phyloP scores from a whole-genome alignment of 73 alveolate genomes.

The Blepharisma japonicum region DNA sequence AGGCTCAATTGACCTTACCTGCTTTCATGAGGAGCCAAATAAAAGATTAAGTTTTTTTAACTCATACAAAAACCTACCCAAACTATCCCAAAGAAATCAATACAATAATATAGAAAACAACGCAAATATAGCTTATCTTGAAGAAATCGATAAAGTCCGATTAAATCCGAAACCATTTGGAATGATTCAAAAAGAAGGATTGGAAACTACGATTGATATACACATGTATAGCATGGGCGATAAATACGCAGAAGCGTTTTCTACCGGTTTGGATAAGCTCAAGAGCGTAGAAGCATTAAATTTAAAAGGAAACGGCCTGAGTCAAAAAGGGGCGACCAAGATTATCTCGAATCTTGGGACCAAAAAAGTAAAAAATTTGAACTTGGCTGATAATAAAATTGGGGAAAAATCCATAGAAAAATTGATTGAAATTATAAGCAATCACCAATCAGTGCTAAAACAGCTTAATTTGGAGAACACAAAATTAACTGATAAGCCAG shows the following conservation, averaged over 20 bases:
- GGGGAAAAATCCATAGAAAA: background rate
- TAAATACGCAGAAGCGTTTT: slow-evolving; percentile 17
- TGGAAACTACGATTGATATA: background rate
- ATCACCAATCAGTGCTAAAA: background rate
- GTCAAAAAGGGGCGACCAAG: background rate
- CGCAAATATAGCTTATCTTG: background rate
- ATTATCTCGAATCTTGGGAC: background rate
- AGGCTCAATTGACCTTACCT: no score
- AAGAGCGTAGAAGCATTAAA: background rate
- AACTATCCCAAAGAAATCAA: background rate
- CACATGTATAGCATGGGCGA: slow-evolving; percentile 20
- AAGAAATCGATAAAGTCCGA: background rate
- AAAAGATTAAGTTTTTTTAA: no score
- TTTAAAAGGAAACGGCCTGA: slow-evolving; percentile 4
- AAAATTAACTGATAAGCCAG: background rate
- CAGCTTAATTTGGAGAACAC: background rate
- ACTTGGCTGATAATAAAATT: background rate
- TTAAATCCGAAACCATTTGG: slow-evolving; percentile 1
- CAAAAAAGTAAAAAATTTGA: background rate
- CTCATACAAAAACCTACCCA: no score
- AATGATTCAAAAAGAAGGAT: background rate
- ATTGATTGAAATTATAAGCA: background rate
- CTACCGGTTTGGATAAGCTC: background rate
- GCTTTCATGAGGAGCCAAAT: no score
- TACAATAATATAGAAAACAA: background rate